Percentiles rank a stretch among this genome's conserved stretches.
These are phyloP conservation scores for Skeletonema tropicum DNA, from an alignment of 108 stramenopile species.

Conservation along the genomic window DNA sequence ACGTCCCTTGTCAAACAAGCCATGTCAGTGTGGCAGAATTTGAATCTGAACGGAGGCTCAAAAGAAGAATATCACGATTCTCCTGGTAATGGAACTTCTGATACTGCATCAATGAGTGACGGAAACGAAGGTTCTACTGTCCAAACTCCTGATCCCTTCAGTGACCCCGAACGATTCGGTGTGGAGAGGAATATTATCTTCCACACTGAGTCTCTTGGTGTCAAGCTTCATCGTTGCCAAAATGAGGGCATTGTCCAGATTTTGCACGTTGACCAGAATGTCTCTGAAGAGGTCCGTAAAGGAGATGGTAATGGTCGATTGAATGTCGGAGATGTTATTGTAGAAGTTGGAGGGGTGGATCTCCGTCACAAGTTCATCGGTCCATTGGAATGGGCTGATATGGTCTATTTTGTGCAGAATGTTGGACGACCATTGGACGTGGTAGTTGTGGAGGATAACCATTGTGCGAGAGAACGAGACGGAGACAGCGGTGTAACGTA, in stretches of 20 bases:
- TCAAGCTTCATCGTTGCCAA: constrained; percentile 84
- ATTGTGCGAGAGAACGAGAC: constrained; percentile 21
- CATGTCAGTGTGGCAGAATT: constrained; percentile 3
- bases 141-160: constrained; percentile 17
- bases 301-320: constrained; percentile 51
- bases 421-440: constrained; percentile 47
- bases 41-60: not conserved
- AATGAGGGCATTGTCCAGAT: constrained; percentile 82
- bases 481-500: not conserved
- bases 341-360: constrained; percentile 88
- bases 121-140: not conserved
- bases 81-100: not conserved
- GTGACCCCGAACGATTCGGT: constrained; percentile 49
- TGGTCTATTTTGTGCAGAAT: constrained; percentile 51
- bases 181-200: constrained; percentile 70
- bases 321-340: constrained; percentile 73
- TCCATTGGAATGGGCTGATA: constrained; percentile 46
- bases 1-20: constrained; percentile 1
- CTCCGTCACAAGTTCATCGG: constrained; percentile 54
- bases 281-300: constrained; percentile 52
- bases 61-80: not conserved
- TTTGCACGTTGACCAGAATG: constrained; percentile 54
- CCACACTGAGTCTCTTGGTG: constrained; percentile 70
- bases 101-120: not conserved
- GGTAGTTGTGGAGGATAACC: constrained; percentile 39